Evolutionary conservation across 306 rosid species (phyloP), one percentile per base, ranked within the genome.

Genomic region (Vigna trinervia): DNA sequence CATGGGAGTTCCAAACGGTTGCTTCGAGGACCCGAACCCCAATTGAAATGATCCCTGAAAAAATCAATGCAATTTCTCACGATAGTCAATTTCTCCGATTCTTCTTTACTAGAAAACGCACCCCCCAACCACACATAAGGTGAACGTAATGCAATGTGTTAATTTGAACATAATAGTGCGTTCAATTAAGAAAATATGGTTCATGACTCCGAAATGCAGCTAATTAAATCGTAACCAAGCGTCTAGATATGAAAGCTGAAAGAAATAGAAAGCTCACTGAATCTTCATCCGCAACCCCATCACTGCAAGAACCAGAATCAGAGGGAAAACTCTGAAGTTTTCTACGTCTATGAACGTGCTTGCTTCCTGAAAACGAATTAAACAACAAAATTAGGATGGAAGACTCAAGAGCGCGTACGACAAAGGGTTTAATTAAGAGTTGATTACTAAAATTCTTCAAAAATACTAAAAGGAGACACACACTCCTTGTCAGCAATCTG

Each of bases 291-390:
- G 82, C 78, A 26, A 47, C 73, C 19, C 79, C 83, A 75, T 87
- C 81, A 60, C 88, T 83, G 82, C 84, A 82, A 75, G 89, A 85
- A 73, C 83, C 77, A 80, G 80, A 86, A 79, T 78, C 88, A 3
- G 87, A 82, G 59, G 84, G 78, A 66, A 83, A 78, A 41, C 78
- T 85, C 22, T 56, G 75, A 23, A 72, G 78, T 65, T 80, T 74
- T 59, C 86, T 81, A 58, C 54, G 89, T 54, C 74, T 67, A 69
- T n/a, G 84, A 52, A 81, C 84, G 71, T 52, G 84, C 85, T 83
- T 85, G 81, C 63, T 80, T 63, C 88, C 97, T 89, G 93, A 60
- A 80, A 84, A 82, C 6, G 74, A 85, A 84, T 62, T 66, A 32
- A 47, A 64, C 74, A 53, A 73, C 76, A 59, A 73, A 72, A 71